Evolutionary conservation across 768 basidiomycete species (phyloP), one percentile per base, ranked within the genome.

Genomic region (Amyloporia xantha): DNA sequence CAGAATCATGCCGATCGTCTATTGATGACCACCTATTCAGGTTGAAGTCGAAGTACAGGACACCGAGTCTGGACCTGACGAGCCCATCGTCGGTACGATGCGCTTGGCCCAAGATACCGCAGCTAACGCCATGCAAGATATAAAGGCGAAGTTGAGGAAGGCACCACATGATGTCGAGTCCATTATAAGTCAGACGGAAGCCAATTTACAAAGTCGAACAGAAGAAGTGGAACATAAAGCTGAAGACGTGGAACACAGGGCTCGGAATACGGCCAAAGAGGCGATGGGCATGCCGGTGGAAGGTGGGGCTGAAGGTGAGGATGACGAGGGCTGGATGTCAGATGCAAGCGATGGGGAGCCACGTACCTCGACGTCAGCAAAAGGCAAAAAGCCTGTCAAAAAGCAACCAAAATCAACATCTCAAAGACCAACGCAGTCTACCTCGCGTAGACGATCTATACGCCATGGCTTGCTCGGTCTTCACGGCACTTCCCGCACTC

Each of bases 241-340:
- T 19, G 39, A 54, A 15, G 51, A 58, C 5, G 52, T 37, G 4
- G 54, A 46, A 33, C 6, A 10, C 21, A 35, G 38, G n/a, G 58
- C 52, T 12, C 56, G 52, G n/a, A 41, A 44, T 11, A 44, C 44
- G 17, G 61, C 50, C n/a, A 56, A 61, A 48, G 48, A 47, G 30
- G 50, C 50, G 10, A 17, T 48, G 24, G 36, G 37, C 15, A 30
- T 28, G 2, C 23, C 41, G 25, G 26, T 15, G n/a, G 36, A 41
- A 20, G 50, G 11, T 39, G 43, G 47, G 33, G 21, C 41, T 26
- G 36, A 28, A 5, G 71, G n/a, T 3, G 78, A 73, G 4, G 78
- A 78, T 15, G 81, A 83, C 1, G 84, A 78, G 51, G 80, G 72
- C 1, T 85, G 82, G 83, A 72, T 73, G 15, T 85, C 82, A 5